Evolutionary conservation across 2,329 filamentous ascomycete species (phyloP).

Genomic region (Atkinsonella hypoxylon): DNA sequence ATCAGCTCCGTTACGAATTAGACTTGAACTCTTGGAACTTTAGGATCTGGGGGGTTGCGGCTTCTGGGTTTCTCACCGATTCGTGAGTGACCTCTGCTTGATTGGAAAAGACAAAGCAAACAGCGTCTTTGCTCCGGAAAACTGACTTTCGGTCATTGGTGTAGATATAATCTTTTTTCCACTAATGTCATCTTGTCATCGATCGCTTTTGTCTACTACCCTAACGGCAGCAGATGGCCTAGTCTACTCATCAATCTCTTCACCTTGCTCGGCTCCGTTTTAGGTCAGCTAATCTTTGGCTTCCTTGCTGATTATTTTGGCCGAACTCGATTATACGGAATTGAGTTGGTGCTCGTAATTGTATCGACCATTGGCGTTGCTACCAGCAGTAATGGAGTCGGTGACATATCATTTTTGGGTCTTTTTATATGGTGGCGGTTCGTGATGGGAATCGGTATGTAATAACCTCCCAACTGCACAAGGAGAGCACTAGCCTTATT

Average conservation of each 20-base stretch:
- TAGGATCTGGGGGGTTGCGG: slow-evolving; percentile 42
- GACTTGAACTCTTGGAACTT: slow-evolving; percentile 43
- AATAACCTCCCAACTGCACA: not conserved
- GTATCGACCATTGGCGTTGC: slow-evolving; percentile 44
- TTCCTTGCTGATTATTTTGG: slow-evolving; percentile 42
- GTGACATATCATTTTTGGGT: slow-evolving; percentile 36
- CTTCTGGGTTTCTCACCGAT: slow-evolving; percentile 41
- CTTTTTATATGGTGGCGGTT: slow-evolving; percentile 43
- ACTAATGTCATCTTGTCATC: slow-evolving; percentile 43
- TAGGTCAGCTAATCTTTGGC: slow-evolving; percentile 40
- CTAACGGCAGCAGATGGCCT: slow-evolving; percentile 30
- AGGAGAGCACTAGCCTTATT: not conserved
- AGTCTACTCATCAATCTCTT: slow-evolving; percentile 39
- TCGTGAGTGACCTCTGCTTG: slow-evolving; percentile 26
- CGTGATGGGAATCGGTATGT: slow-evolving; percentile 39
- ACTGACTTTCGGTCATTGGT: not conserved
- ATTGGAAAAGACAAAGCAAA: not conserved
- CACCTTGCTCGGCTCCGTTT: slow-evolving; percentile 38
- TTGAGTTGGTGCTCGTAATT: slow-evolving; percentile 43
- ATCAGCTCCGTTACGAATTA: slow-evolving; percentile 39
- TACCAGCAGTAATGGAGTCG: slow-evolving; percentile 37
- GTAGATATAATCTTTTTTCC: slow-evolving; percentile 41
- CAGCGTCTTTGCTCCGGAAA: not conserved
- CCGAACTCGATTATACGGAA: slow-evolving; percentile 43
- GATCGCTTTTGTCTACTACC: slow-evolving; percentile 41